phyloP scores from a whole-genome alignment of 2,329 filamentous ascomycete species.

The Aaosphaeria arxii region DNA sequence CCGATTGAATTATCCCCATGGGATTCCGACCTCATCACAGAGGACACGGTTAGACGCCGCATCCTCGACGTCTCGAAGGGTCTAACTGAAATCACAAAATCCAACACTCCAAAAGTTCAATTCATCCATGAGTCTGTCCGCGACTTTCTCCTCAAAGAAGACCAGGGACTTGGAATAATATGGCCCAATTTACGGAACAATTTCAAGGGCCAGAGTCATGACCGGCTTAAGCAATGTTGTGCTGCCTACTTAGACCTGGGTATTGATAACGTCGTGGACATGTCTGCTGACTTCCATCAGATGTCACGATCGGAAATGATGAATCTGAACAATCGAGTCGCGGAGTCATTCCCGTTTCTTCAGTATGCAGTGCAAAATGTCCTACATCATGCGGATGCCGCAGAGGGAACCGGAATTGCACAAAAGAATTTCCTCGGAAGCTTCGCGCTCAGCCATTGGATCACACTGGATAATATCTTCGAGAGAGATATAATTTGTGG shows the following conservation, averaged over 20 bases:
- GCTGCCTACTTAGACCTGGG: conserved; percentile 35
- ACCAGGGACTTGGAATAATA: conserved; percentile 21
- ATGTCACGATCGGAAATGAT: not conserved
- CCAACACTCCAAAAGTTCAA: conserved; percentile 15
- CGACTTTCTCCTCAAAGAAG: conserved; percentile 41
- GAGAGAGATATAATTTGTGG: conserved; percentile 15
- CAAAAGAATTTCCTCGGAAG: conserved; percentile 7
- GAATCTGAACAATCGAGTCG: too few species aligned
- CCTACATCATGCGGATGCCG: conserved; percentile 42
- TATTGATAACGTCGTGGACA: not conserved
- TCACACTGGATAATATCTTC: conserved; percentile 28
- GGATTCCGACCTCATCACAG: not conserved
- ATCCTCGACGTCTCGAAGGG: conserved; percentile 13
- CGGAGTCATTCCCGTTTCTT: conserved; percentile 43
- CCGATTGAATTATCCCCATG: not conserved
- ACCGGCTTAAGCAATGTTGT: conserved; percentile 46
- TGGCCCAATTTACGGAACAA: conserved; percentile 32
- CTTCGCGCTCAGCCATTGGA: conserved; percentile 27
- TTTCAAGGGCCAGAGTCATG: conserved; percentile 38
- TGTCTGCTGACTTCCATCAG: not conserved
- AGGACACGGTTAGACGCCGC: conserved; percentile 7
- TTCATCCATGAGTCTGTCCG: conserved; percentile 31
- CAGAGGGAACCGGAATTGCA: conserved; percentile 19
- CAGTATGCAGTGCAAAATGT: conserved; percentile 45
- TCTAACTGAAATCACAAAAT: conserved; percentile 8